phyloP scores from a whole-genome alignment of 2,329 filamentous ascomycete genomes.

The Aquanectria penicillioides region DNA sequence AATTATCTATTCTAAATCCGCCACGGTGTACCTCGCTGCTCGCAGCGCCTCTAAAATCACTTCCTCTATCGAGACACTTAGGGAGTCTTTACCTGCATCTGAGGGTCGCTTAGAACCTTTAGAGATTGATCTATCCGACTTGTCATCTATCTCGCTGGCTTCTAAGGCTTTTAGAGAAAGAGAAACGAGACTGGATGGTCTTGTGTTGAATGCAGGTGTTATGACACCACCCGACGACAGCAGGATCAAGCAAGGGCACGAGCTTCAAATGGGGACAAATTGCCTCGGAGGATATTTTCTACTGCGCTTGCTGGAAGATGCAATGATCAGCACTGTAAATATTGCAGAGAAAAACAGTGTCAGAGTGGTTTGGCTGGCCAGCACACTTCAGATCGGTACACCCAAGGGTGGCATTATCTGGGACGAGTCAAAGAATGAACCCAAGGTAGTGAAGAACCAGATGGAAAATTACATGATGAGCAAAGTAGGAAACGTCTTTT shows the following conservation, averaged over 20 bases:
- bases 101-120: slow-evolving; percentile 26
- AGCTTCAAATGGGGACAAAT: slow-evolving; percentile 35
- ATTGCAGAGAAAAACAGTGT: slow-evolving; percentile 19
- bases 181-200: slow-evolving; percentile 27
- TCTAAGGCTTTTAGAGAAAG: slow-evolving; percentile 13
- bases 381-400: slow-evolving; percentile 30
- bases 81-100: slow-evolving; percentile 16
- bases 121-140: slow-evolving; percentile 28
- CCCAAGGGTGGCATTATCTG: slow-evolving; percentile 28
- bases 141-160: too few relatives aligned
- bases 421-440: slow-evolving; percentile 24
- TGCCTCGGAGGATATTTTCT: slow-evolving; percentile 32
- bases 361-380: slow-evolving; percentile 29
- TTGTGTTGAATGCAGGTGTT: slow-evolving; percentile 33
- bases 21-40: slow-evolving; percentile 27
- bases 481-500: slow-evolving; percentile 29
- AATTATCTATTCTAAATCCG: slow-evolving; percentile 30
- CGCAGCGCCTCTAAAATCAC: slow-evolving; percentile 21
- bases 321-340: slow-evolving; percentile 11
- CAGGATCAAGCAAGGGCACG: slow-evolving; percentile 27
- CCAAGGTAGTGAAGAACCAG: slow-evolving; percentile 24
- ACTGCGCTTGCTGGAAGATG: slow-evolving; percentile 16
- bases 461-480: slow-evolving; percentile 38
- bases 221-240: slow-evolving; percentile 32
- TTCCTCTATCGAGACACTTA: slow-evolving; percentile 20